Conservation (phyloP, 441 rosid species). For the Eutrema salsugineum region DNA sequence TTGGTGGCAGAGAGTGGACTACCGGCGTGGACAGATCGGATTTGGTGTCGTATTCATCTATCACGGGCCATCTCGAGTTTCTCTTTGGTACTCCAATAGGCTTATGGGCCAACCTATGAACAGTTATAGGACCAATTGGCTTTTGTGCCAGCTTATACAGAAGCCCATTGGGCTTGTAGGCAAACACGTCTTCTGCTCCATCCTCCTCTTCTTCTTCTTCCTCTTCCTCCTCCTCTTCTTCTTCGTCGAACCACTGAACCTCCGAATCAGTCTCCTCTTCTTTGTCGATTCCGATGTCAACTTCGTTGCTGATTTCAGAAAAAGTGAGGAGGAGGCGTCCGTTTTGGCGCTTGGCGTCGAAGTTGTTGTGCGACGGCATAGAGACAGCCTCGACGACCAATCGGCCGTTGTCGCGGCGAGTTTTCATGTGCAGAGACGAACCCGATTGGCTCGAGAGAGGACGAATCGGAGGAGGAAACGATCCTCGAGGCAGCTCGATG, state of each 20-base stretch:
- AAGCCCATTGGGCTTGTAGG: constrained; percentile 32
- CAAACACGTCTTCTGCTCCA: constrained; percentile 26
- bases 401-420: constrained; percentile 74
- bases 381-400: constrained; percentile 89
- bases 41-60: constrained; percentile 25
- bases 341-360: constrained; percentile 64
- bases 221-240: constrained; percentile 15
- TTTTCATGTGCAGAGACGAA: constrained; percentile 53
- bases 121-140: constrained; percentile 33
- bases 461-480: constrained; percentile 80
- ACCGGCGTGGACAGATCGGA: constrained; percentile 20
- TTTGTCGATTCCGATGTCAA: constrained; percentile 16
- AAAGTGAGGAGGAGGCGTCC: constrained; percentile 90
- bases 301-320: constrained; percentile 15
- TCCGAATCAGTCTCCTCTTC: constrained; percentile 31
- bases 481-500: constrained; percentile 25
- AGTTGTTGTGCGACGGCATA: constrained; percentile 59
- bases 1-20: constrained; percentile 55
- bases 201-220: constrained; percentile 3
- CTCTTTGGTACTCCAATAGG: constrained; percentile 41
- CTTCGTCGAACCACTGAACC: constrained; percentile 16
- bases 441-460: constrained; percentile 53
- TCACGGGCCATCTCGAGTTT: constrained; percentile 42
- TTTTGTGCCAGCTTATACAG: constrained; percentile 42
- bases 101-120: constrained; percentile 59